phyloP scores from a whole-genome alignment of 148 eudicot species.

The Linanthus parryae region DNA sequence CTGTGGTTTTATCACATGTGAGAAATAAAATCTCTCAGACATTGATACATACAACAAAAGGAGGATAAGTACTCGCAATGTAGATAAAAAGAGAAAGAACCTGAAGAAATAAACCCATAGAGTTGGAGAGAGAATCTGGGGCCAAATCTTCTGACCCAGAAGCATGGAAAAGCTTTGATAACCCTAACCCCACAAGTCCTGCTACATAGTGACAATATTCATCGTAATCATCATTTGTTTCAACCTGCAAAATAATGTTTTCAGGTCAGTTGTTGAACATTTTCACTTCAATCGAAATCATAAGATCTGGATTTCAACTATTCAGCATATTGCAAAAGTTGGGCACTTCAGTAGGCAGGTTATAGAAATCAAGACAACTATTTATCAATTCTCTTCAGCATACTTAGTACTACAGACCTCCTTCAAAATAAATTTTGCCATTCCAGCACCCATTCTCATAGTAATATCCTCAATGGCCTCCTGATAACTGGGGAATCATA shows the following conservation, averaged over 20 bases:
- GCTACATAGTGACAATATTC: conserved; percentile 97
- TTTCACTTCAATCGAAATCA: too few relatives aligned
- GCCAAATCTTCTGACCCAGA: conserved; percentile 63
- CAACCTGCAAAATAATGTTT: conserved; percentile 83
- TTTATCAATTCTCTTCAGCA: too few relatives aligned
- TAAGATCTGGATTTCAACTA: too few relatives aligned
- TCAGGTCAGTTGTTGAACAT: too few relatives aligned
- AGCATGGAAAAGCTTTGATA: conserved; percentile 86
- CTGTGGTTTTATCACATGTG: too few relatives aligned
- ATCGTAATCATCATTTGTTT: conserved; percentile 81
- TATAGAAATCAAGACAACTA: too few relatives aligned
- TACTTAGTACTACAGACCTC: conserved; percentile 76
- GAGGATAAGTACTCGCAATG: neutral
- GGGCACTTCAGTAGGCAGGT: too few relatives aligned
- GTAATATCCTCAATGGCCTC: conserved; percentile 85
- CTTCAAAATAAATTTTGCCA: conserved; percentile 92
- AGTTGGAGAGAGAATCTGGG: conserved; percentile 55
- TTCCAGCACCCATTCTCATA: conserved; percentile 92
- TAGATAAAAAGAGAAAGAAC: conserved; percentile 15
- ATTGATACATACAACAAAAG: neutral
- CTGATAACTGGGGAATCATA: conserved; percentile 75
- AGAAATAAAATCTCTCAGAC: too few relatives aligned
- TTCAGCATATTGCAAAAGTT: too few relatives aligned
- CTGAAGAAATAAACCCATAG: conserved; percentile 92
- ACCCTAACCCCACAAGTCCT: conserved; percentile 89